A percentile compares a stretch with the other conserved stretches of the same genome.
phyloP scores from a whole-genome alignment of 441 rosid species.

The Flueggea neowawraea region DNA sequence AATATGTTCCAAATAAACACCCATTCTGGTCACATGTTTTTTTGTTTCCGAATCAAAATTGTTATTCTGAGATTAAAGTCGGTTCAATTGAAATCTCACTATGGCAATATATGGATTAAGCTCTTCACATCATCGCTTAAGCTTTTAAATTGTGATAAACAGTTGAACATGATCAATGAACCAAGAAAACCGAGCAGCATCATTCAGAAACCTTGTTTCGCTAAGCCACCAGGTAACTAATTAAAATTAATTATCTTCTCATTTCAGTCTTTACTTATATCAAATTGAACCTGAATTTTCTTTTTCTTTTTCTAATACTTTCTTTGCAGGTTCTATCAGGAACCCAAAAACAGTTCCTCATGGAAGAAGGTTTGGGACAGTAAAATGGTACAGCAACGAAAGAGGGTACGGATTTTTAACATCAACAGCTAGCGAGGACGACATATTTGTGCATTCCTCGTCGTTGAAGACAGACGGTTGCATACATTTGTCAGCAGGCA shows the following conservation, averaged over 20 bases:
- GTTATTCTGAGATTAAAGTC: too few relatives aligned
- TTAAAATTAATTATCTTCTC: too few relatives aligned
- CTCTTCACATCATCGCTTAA: neutral
- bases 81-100: too few relatives aligned
- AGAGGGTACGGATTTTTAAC: constrained; percentile 15
- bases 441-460: constrained; percentile 13
- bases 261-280: too few relatives aligned
- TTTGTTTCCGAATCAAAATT: too few relatives aligned
- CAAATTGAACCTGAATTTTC: too few relatives aligned
- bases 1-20: too few relatives aligned
- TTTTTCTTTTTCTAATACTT: neutral
- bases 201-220: neutral
- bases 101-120: neutral
- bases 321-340: neutral
- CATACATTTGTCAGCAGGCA: neutral
- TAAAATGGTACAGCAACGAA: constrained; percentile 13
- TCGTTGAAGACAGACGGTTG: constrained; percentile 10
- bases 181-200: neutral
- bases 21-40: too few relatives aligned
- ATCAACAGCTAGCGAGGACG: constrained; percentile 5
- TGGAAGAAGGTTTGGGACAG: constrained; percentile 1
- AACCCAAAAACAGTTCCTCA: neutral
- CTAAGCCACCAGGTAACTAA: neutral
- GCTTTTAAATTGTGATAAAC: neutral
- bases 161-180: constrained; percentile 6